Conservation (phyloP, 2,329 filamentous ascomycete species). For the Cladosporium oxysporum region DNA sequence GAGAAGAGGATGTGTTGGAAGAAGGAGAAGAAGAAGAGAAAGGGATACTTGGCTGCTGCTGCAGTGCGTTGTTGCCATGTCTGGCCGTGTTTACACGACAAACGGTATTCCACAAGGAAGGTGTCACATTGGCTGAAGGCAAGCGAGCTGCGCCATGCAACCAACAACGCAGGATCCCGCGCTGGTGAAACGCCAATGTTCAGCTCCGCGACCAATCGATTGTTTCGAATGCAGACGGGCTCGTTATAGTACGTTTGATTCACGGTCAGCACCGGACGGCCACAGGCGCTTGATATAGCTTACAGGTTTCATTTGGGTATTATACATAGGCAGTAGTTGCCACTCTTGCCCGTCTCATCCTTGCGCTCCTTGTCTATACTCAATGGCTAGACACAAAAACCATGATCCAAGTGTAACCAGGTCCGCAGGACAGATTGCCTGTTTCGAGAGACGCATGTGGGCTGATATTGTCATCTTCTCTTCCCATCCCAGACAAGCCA, state of each 20-base stretch:
- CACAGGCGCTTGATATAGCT: not conserved
- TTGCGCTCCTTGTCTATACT: not conserved
- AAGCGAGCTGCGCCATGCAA: constrained; percentile 5
- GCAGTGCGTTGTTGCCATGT: not conserved
- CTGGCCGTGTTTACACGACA: constrained; percentile 2
- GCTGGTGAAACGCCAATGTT: not conserved
- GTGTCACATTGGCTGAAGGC: constrained; percentile 11
- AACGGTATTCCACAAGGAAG: not conserved
- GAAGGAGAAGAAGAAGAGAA: not conserved
- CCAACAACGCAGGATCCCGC: constrained; percentile 3
- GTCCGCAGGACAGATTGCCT: not conserved
- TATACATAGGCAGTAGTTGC: not conserved
- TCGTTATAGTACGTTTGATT: not conserved
- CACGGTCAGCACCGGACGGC: not conserved
- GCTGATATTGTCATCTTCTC: not conserved
- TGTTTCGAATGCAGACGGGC: not conserved
- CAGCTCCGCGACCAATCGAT: not conserved
- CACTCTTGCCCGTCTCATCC: not conserved
- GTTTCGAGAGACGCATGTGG: not conserved
- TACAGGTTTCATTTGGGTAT: not conserved
- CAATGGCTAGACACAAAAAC: not conserved
- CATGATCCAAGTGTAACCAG: not conserved
- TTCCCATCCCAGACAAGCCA: not conserved
- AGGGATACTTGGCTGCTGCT: not conserved
- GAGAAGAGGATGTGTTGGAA: not conserved